These are phyloP conservation scores for Cercospora sesami DNA, from an alignment of 2,329 filamentous ascomycete species.

Conservation along the genomic window DNA sequence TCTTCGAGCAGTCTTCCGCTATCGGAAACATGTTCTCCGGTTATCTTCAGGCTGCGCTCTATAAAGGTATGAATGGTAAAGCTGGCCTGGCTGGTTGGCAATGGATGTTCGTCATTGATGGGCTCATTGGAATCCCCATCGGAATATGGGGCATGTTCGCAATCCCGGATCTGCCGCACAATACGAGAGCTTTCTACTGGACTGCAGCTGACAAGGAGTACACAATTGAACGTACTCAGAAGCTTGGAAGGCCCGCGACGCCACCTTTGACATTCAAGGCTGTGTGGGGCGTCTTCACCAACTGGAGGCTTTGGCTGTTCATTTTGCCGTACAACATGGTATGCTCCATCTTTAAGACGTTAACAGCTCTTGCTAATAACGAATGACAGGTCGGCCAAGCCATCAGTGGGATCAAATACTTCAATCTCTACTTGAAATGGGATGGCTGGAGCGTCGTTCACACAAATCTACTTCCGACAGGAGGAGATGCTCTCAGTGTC, in stretches of 20 bases:
- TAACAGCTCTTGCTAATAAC: background rate
- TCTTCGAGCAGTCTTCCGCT: conserved; percentile 52
- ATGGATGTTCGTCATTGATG: conserved; percentile 55
- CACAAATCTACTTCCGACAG: conserved; percentile 18
- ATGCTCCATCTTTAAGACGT: background rate
- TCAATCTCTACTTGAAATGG: conserved; percentile 24
- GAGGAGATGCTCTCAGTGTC: conserved; percentile 21
- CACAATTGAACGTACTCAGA: conserved; percentile 16
- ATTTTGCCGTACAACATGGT: conserved; percentile 15
- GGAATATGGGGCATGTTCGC: conserved; percentile 52
- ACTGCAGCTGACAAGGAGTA: conserved; percentile 27
- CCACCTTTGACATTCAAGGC: conserved; percentile 14
- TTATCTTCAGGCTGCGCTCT: conserved; percentile 57
- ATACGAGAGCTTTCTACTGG: conserved; percentile 52
- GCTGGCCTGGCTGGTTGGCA: background rate
- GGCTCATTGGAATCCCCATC: conserved; percentile 55
- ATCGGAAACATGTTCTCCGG: conserved; percentile 52
- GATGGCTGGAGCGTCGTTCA: conserved; percentile 20
- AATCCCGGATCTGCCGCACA: conserved; percentile 54
- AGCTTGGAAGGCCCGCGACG: conserved; percentile 10
- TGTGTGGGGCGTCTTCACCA: conserved; percentile 14
- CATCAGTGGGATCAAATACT: conserved; percentile 17
- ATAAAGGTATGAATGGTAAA: conserved; percentile 46
- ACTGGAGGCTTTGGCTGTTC: conserved; percentile 22
- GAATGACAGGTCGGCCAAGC: conserved; percentile 6